Base-by-base conservation (phyloP, 805 yeast genomes). In the Yamadazyma phyllophila region DNA sequence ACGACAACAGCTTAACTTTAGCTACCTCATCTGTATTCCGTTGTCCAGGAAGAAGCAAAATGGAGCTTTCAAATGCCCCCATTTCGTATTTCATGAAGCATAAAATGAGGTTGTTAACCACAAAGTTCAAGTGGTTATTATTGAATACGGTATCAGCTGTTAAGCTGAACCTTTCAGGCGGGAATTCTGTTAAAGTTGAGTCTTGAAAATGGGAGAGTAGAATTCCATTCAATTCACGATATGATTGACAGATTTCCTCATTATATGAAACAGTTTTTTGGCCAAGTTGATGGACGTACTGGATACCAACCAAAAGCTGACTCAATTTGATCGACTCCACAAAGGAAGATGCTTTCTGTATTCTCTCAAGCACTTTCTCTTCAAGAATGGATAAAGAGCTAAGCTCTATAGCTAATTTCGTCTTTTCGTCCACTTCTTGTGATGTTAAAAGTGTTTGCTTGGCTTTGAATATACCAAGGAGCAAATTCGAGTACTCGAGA, bases 401-500 rank as follows among this genome's bases (percentile, higher is more conserved):
- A 7, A 42, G 20, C 24, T 42, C 37, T 3, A 42, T 17, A 24
- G 14, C n/a, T 10, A 42, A 9, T 14, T 34, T 29, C 6, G 40
- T 36, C 20, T 9, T n/a, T 10, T n/a, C 36, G 6, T 42, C 45
- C 4, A 42, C 26, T 12, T 17, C 40, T 5, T 15, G 4, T 2
- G n/a, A 12, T 20, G 14, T 26, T 4, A 43, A 29, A 13, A 33
- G 16, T 11, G 16, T 33, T 8, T 45, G 27, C 20, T 46, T 42
- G 1, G 14, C 11, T 10, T 41, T 26, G n/a, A 39, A 13, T 17
- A 49, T 38, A 1, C 32, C 39, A 10, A 39, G 14, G 11, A 49
- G 24, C 14, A 49, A 35, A 9, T 24, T 11, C 4, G 38, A 14
- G 24, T 40, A 44, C 12, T 44, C 37, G 4, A 38, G 39, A n/a